A percentile compares a stretch with the other conserved stretches of the same genome.
Conservation (phyloP, 306 rosid genomes). For the Vicia sativa region DNA sequence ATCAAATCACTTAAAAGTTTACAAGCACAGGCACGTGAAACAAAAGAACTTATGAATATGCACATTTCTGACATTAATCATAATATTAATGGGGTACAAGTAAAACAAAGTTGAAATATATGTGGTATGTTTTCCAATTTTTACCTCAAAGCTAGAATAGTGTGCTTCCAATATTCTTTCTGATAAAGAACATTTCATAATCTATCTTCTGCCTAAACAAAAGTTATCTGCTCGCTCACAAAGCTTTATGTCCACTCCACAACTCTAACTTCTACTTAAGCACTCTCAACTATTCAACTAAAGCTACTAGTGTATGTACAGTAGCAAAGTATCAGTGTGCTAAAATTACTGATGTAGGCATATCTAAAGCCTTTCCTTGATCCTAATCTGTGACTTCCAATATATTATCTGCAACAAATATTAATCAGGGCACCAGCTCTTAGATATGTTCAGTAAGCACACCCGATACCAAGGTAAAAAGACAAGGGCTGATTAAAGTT, state of each 20-base stretch:
- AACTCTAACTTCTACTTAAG: neutral
- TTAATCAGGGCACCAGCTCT: neutral
- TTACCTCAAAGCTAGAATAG: conserved; percentile 2
- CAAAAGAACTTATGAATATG: conserved; percentile 15
- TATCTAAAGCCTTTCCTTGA: neutral
- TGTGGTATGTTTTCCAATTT: neutral
- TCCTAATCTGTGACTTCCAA: conserved; percentile 5
- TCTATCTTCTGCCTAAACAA: conserved; percentile 4
- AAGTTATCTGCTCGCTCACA: neutral
- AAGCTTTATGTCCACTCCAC: neutral
- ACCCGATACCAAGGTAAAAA: too few species aligned
- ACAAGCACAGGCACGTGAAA: neutral
- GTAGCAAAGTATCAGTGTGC: neutral
- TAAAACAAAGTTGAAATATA: conserved; percentile 8
- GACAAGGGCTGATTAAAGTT: too few species aligned
- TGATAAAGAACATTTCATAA: neutral
- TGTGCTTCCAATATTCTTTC: neutral
- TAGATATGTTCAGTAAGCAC: too few species aligned
- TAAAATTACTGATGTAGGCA: neutral
- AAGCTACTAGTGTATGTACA: neutral
- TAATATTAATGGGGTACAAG: conserved; percentile 13
- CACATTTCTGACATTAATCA: conserved; percentile 3
- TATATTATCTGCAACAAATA: neutral
- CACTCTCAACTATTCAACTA: neutral
- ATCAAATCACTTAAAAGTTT: conserved; percentile 14